Evolutionary conservation across 2,329 filamentous ascomycete species (phyloP).

Genomic region (Scedosporium apiospermum): DNA sequence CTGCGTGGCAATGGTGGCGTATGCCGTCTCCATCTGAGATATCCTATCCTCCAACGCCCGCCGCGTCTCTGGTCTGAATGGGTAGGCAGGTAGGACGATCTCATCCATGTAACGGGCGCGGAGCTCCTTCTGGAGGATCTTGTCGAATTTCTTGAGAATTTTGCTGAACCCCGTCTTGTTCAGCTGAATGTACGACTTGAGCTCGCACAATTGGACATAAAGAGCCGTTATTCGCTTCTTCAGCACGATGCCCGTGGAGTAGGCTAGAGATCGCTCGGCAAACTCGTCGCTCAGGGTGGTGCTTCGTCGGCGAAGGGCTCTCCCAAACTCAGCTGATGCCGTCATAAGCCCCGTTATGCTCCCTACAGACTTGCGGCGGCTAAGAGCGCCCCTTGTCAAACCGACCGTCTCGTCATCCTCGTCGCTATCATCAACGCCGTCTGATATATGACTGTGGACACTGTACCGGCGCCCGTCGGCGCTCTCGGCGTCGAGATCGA

Average conservation of each 20-base stretch:
- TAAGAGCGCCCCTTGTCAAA: slow-evolving; percentile 35
- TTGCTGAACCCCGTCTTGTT: slow-evolving; percentile 96
- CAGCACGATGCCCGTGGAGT: slow-evolving; percentile 66
- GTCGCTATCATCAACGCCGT: slow-evolving; percentile 56
- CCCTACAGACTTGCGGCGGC: slow-evolving; percentile 19
- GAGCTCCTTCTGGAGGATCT: slow-evolving; percentile 77
- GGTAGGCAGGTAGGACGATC: slow-evolving; percentile 67
- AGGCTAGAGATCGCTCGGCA: slow-evolving; percentile 61
- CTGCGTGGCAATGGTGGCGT: slow-evolving; percentile 71
- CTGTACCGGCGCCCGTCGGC: slow-evolving; percentile 22
- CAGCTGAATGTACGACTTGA: slow-evolving; percentile 91
- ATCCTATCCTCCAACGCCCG: slow-evolving; percentile 63
- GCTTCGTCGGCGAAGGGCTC: slow-evolving; percentile 44
- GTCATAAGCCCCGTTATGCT: slow-evolving; percentile 44
- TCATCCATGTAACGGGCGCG: slow-evolving; percentile 67
- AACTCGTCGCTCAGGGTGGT: slow-evolving; percentile 69
- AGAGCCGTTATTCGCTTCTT: slow-evolving; percentile 84
- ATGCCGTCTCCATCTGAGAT: slow-evolving; percentile 63
- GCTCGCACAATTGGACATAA: slow-evolving; percentile 88
- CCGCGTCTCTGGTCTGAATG: slow-evolving; percentile 69
- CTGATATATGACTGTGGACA: slow-evolving; percentile 35
- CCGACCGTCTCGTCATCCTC: slow-evolving; percentile 52
- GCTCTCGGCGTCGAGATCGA: slow-evolving; percentile 49
- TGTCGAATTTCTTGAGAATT: slow-evolving; percentile 97
- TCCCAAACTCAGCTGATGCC: slow-evolving; percentile 49